phyloP scores from a whole-genome alignment of 164 flowering plant genomes.

The Tetracentron sinense region DNA sequence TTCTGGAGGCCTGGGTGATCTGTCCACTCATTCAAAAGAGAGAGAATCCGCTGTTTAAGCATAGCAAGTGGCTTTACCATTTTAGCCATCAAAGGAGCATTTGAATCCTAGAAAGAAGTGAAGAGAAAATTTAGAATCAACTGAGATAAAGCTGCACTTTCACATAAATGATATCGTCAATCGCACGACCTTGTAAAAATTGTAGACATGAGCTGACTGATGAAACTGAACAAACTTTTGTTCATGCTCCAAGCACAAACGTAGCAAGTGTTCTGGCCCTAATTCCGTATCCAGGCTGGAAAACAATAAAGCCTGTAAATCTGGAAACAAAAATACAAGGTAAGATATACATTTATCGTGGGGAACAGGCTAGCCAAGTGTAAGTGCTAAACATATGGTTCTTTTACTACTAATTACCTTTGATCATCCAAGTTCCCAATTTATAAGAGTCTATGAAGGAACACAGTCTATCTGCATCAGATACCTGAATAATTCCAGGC shows the following conservation, averaged over 20 bases:
- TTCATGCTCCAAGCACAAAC: slow-evolving; percentile 59
- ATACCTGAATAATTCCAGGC: slow-evolving; percentile 42
- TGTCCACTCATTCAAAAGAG: slow-evolving; percentile 60
- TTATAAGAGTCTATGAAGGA: slow-evolving; percentile 61
- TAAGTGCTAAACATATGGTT: not conserved
- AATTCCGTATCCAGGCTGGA: slow-evolving; percentile 60
- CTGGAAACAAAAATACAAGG: slow-evolving; percentile 34
- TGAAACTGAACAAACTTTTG: slow-evolving; percentile 29
- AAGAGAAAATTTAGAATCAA: not conserved
- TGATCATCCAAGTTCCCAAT: slow-evolving; percentile 46
- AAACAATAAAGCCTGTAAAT: slow-evolving; percentile 32
- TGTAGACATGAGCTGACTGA: slow-evolving; percentile 30
- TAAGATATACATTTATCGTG: not conserved
- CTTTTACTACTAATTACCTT: slow-evolving; percentile 36
- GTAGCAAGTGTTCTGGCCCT: slow-evolving; percentile 68
- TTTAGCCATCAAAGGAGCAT: slow-evolving; percentile 52
- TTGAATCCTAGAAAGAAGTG: slow-evolving; percentile 53
- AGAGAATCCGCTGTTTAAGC: slow-evolving; percentile 36
- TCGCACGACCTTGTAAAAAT: slow-evolving; percentile 69
- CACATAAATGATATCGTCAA: not conserved
- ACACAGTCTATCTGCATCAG: slow-evolving; percentile 46
- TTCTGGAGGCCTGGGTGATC: slow-evolving; percentile 73
- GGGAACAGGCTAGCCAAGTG: not conserved
- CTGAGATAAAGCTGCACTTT: not conserved
- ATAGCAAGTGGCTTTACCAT: slow-evolving; percentile 55